Conservation (phyloP, 1,284 basidiomycete species). For the Cutaneotrichosporon curvatum region DNA sequence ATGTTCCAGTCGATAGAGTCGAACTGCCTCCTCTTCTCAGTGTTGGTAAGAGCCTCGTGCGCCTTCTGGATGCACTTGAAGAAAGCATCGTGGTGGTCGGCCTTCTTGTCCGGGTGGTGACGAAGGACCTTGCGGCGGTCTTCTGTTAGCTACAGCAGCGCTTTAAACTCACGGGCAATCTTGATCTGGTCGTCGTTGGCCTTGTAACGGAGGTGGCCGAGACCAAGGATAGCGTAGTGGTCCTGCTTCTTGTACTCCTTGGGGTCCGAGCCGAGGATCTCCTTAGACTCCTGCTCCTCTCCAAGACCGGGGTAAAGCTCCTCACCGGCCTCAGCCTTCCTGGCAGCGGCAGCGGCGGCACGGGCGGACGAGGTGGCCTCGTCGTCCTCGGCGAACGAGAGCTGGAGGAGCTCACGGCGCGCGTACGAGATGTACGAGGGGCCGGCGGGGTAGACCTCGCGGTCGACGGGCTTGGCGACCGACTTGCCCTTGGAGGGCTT, state of each 20-base stretch:
- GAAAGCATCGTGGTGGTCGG: constrained; percentile 92
- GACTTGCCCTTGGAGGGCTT: constrained; percentile 38
- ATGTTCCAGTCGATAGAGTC: constrained; percentile 89
- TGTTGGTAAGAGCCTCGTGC: constrained; percentile 79
- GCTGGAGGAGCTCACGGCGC: constrained; percentile 62
- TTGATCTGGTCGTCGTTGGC: constrained; percentile 91
- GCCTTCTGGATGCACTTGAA: constrained; percentile 99
- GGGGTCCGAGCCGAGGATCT: constrained; percentile 71
- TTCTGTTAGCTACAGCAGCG: constrained; percentile 38
- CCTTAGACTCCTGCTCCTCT: constrained; percentile 75
- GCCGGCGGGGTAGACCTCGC: constrained; percentile 67
- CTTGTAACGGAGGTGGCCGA: constrained; percentile 80
- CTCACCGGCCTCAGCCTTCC: constrained; percentile 54
- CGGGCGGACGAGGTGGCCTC: constrained; percentile 37
- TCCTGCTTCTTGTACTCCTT: constrained; percentile 99
- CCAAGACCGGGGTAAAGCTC: constrained; percentile 84
- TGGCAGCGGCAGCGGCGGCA: constrained; percentile 53
- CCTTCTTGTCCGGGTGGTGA: constrained; percentile 99
- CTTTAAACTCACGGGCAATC: constrained; percentile 69
- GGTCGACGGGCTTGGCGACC: constrained; percentile 42
- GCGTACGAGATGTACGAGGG: constrained; percentile 75
- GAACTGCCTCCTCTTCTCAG: constrained; percentile 86
- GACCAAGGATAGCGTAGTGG: constrained; percentile 91
- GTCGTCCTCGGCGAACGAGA: constrained; percentile 76
- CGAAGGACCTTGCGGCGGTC: constrained; percentile 98